Conservation (phyloP, 2,329 filamentous ascomycete genomes). For the Diplodia intermedia region DNA sequence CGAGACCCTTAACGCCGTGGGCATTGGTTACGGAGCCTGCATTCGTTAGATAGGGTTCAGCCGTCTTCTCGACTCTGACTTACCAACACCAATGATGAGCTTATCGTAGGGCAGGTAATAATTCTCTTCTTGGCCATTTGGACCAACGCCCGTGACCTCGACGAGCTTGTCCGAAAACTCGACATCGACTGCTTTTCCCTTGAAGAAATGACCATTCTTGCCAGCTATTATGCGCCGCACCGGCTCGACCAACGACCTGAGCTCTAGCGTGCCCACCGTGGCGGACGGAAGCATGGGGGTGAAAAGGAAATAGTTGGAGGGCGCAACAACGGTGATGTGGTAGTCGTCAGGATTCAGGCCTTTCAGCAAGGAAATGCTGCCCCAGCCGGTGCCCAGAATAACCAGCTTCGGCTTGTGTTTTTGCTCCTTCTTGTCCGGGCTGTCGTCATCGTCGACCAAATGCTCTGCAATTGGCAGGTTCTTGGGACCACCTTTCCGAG, state of each 20-base stretch:
- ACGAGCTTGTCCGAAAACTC: constrained; percentile 92
- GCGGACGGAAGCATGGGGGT: constrained; percentile 98
- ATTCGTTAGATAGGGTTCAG: constrained; percentile 1
- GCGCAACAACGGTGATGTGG: constrained; percentile 93
- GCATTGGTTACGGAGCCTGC: constrained; percentile 84
- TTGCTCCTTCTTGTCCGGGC: constrained; percentile 68
- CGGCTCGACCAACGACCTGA: constrained; percentile 90
- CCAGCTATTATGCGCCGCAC: constrained; percentile 81
- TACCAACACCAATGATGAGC: constrained; percentile 84
- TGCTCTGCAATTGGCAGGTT: constrained; percentile 91
- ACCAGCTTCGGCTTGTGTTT: constrained; percentile 93
- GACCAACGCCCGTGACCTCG: constrained; percentile 78
- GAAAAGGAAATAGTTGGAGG: constrained; percentile 96
- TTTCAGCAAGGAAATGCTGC: constrained; percentile 89
- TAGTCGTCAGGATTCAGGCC: constrained; percentile 89
- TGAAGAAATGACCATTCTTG: constrained; percentile 86
- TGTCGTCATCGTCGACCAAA: constrained; percentile 88
- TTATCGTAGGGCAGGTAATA: constrained; percentile 99
- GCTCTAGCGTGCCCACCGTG: constrained; percentile 91
- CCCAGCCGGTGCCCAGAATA: constrained; percentile 93
- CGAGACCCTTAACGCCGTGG: constrained; percentile 92
- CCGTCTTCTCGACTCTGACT: constrained; percentile 35
- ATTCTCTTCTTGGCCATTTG: constrained; percentile 72
- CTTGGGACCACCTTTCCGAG: constrained; percentile 86
- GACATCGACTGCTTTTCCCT: constrained; percentile 84